Evolutionary conservation across 2,329 filamentous ascomycete genomes (phyloP).

Genomic region (Periconia sp.): DNA sequence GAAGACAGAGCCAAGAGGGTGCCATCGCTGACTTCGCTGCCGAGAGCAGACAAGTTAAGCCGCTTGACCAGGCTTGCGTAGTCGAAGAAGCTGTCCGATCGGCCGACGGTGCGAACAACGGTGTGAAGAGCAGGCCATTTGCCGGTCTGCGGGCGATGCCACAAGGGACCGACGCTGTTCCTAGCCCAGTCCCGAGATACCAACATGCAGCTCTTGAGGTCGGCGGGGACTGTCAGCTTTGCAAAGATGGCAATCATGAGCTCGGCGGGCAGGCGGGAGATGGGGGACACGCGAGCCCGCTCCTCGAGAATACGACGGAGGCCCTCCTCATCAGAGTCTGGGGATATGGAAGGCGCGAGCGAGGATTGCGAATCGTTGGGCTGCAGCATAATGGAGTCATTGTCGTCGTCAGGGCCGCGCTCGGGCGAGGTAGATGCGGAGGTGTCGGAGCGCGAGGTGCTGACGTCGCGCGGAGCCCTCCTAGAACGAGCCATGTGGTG

Average conservation of each 20-base stretch:
- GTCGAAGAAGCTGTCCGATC: conserved; percentile 76
- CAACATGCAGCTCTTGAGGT: conserved; percentile 85
- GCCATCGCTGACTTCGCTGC: conserved; percentile 79
- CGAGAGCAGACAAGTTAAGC: conserved; percentile 82
- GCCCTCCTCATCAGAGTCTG: conserved; percentile 73
- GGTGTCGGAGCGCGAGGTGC: conserved; percentile 46
- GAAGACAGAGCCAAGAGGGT: conserved; percentile 78
- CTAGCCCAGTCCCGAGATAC: conserved; percentile 93
- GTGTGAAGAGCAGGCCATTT: conserved; percentile 78
- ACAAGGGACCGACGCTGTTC: conserved; percentile 89
- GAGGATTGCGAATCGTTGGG: conserved; percentile 92
- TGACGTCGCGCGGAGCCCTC: conserved; percentile 33
- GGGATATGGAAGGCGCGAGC: conserved; percentile 75
- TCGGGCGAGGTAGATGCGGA: conserved; percentile 76
- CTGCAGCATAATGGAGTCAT: conserved; percentile 84
- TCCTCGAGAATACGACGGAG: conserved; percentile 57
- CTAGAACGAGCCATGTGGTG: conserved; percentile 17
- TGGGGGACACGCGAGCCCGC: conserved; percentile 71
- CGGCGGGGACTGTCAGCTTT: conserved; percentile 72
- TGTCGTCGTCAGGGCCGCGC: conserved; percentile 82
- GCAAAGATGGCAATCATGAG: conserved; percentile 91
- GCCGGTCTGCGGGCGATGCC: conserved; percentile 91
- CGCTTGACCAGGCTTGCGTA: conserved; percentile 91
- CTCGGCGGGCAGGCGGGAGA: conserved; percentile 86
- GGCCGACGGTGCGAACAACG: conserved; percentile 77